Conservation (phyloP, 1,284 basidiomycete species). For the Cutaneotrichosporon mucoides region DNA sequence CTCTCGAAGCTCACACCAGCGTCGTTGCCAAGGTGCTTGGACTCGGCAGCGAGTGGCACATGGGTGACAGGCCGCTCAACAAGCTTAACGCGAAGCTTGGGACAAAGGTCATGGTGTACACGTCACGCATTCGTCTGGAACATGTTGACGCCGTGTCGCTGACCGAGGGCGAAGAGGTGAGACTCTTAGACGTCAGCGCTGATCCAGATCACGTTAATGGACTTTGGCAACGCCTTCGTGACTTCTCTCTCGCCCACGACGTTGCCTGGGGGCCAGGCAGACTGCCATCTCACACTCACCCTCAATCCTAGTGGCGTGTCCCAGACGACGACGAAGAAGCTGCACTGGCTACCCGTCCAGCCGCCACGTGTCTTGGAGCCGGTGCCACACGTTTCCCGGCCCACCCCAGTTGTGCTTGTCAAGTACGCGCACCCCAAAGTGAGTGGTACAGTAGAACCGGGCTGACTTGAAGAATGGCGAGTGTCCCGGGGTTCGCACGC, state of each 20-base stretch:
- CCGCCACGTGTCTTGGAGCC: too few relatives aligned
- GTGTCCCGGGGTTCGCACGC: not conserved
- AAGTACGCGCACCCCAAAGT: not conserved
- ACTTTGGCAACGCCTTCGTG: conserved; percentile 2
- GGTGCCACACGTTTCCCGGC: too few relatives aligned
- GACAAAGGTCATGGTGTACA: not conserved
- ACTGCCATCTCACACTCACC: not conserved
- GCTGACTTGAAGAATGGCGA: not conserved
- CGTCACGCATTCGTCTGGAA: not conserved
- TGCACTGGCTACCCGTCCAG: not conserved
- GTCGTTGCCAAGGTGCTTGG: not conserved
- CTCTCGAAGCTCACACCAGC: not conserved
- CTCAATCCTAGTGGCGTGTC: not conserved
- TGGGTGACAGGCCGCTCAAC: not conserved
- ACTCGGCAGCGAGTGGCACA: not conserved
- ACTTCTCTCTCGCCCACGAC: not conserved
- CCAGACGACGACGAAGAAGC: conserved; percentile 1
- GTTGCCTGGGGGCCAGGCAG: not conserved
- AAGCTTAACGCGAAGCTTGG: conserved; percentile 1
- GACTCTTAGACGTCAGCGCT: not conserved
- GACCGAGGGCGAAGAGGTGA: not conserved
- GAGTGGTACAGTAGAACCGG: not conserved
- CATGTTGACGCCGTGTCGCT: not conserved
- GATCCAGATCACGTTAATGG: conserved; percentile 6
- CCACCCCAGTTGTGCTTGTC: not conserved